Percentiles rank a stretch among this genome's conserved stretches.
Conservation (phyloP, 2,329 filamentous ascomycete genomes). For the Botrytis sinoallii region DNA sequence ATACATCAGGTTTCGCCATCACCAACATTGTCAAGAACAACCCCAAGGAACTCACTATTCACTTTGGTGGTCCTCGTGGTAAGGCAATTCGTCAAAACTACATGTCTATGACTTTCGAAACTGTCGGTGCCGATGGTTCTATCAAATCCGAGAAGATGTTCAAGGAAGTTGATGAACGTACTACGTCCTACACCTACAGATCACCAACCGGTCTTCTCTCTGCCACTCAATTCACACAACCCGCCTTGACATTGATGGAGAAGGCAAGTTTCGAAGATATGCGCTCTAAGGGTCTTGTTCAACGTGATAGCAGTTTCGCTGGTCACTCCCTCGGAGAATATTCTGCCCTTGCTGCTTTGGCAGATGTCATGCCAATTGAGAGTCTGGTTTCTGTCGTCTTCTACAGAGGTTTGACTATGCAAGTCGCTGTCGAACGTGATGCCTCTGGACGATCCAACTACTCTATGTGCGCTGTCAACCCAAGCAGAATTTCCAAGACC, state of each 20-base stretch:
- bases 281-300: conserved; percentile 93
- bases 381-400: conserved; percentile 97
- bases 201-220: conserved; percentile 93
- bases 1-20: conserved; percentile 74
- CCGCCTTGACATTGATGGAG: conserved; percentile 96
- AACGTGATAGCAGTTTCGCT: conserved; percentile 94
- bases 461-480: conserved; percentile 99
- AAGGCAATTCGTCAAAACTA: conserved; percentile 99
- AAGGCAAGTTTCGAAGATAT: conserved; percentile 99
- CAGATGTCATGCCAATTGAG: conserved; percentile 99
- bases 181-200: conserved; percentile 93
- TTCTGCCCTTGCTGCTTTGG: conserved; percentile 90
- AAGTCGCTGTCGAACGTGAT: conserved; percentile 97
- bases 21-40: conserved; percentile 99
- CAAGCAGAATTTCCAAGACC: conserved; percentile 94
- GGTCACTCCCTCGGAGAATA: conserved; percentile 98
- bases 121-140: conserved; percentile 84
- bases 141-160: conserved; percentile 99
- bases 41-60: conserved; percentile 95
- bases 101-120: conserved; percentile 99
- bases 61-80: conserved; percentile 94
- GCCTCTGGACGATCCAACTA: conserved; percentile 93
- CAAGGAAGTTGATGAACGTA: conserved; percentile 92
- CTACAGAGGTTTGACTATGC: conserved; percentile 98
- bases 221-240: conserved; percentile 97